Evolutionary conservation across 2,329 filamentous ascomycete species (phyloP).

Genomic region (Cercospora janseana): DNA sequence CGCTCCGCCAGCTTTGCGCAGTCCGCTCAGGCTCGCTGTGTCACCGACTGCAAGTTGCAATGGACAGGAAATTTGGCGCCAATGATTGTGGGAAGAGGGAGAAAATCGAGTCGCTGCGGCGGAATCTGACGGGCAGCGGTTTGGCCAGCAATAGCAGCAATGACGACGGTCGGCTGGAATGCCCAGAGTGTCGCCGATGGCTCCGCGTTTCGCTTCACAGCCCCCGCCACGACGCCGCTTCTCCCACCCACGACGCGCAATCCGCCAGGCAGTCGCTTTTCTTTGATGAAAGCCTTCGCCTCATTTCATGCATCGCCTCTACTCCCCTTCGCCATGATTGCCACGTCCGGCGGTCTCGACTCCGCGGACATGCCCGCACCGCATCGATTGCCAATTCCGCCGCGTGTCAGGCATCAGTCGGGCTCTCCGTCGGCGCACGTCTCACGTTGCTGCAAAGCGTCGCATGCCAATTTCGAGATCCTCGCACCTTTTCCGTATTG

Average conservation of each 20-base stretch:
- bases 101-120: neutral
- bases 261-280: conserved; percentile 2
- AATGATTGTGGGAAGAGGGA: neutral
- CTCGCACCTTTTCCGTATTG: too few species aligned
- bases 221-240: neutral
- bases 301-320: neutral
- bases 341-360: too few species aligned
- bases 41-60: neutral
- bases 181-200: conserved; percentile 4
- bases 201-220: neutral
- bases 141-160: neutral
- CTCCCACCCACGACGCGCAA: conserved; percentile 1
- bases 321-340: neutral
- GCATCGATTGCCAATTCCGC: too few species aligned
- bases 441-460: too few species aligned
- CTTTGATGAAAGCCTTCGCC: too few species aligned
- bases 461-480: too few species aligned
- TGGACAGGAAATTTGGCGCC: conserved; percentile 1
- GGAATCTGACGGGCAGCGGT: conserved; percentile 4
- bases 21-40: neutral
- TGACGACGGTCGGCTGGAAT: neutral
- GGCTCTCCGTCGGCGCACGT: too few species aligned
- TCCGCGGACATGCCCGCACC: too few species aligned
- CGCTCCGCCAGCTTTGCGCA: conserved; percentile 12
- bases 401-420: too few species aligned